Evolutionary conservation across 2,329 filamentous ascomycete genomes (phyloP).

Genomic region (Beauveria pseudobassiana): DNA sequence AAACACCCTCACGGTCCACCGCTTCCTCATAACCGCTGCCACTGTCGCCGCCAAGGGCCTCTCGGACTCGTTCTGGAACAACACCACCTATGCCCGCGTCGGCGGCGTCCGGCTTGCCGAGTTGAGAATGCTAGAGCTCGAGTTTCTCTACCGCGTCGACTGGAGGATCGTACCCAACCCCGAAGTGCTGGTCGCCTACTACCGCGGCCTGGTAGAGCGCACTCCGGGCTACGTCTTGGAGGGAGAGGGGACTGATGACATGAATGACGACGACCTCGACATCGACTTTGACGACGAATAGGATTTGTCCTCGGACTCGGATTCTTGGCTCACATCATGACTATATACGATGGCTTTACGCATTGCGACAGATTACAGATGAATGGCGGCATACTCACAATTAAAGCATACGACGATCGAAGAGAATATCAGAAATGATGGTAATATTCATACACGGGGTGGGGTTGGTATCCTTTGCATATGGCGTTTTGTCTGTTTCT

Average conservation of each 20-base stretch:
- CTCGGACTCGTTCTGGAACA: constrained; percentile 97
- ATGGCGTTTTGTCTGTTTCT: background rate
- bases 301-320: background rate
- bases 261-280: constrained; percentile 14
- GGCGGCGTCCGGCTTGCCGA: constrained; percentile 88
- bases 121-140: constrained; percentile 82
- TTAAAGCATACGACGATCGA: background rate
- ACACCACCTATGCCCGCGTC: constrained; percentile 89
- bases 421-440: background rate
- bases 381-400: background rate
- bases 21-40: constrained; percentile 90
- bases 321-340: background rate
- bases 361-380: background rate
- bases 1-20: constrained; percentile 91
- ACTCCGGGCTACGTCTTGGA: constrained; percentile 49
- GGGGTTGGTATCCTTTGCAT: background rate
- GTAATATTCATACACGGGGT: background rate
- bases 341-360: background rate
- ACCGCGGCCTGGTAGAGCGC: constrained; percentile 71
- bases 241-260: constrained; percentile 16
- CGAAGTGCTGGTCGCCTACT: constrained; percentile 89
- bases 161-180: constrained; percentile 97
- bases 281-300: background rate
- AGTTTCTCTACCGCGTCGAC: constrained; percentile 85
- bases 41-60: constrained; percentile 94